Evolutionary conservation across 1,284 basidiomycete genomes (phyloP).

Genomic region (Meripilus lineatus): DNA sequence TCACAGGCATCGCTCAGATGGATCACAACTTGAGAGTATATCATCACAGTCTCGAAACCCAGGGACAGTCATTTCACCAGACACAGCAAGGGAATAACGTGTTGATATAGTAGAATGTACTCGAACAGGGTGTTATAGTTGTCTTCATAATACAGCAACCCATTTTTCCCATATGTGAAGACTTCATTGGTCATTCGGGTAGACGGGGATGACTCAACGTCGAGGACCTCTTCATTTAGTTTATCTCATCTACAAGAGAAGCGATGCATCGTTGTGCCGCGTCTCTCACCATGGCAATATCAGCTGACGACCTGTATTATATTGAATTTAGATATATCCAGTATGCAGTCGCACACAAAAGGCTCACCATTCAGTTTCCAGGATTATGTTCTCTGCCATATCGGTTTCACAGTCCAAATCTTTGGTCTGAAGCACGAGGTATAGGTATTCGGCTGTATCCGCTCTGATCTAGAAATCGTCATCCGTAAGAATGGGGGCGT

Average conservation of each 20-base stretch:
- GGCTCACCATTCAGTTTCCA: conserved; percentile 80
- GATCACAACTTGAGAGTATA: too few relatives aligned
- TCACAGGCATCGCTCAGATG: too few relatives aligned
- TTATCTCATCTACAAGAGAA: conserved; percentile 13
- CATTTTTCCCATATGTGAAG: too few relatives aligned
- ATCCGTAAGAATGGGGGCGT: background rate
- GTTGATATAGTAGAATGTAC: too few relatives aligned
- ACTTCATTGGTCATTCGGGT: too few relatives aligned
- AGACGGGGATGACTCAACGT: too few relatives aligned
- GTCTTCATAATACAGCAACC: too few relatives aligned
- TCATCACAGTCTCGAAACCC: too few relatives aligned
- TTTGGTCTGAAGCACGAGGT: conserved; percentile 64
- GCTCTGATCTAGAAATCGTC: conserved; percentile 59
- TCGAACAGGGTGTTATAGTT: too few relatives aligned
- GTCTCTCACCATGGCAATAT: conserved; percentile 11
- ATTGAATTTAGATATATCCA: background rate
- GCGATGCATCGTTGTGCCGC: conserved; percentile 20
- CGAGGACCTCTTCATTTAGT: too few relatives aligned
- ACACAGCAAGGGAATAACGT: too few relatives aligned
- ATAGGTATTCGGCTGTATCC: conserved; percentile 78
- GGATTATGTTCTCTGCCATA: conserved; percentile 69
- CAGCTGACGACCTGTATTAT: background rate
- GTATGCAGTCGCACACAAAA: conserved; percentile 5
- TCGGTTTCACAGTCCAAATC: conserved; percentile 63
- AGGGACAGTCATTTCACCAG: too few relatives aligned